Percentiles rank a stretch among this genome's conserved stretches.
phyloP scores from a whole-genome alignment of 164 flowering plant genomes.

The Aristolochia californica region DNA sequence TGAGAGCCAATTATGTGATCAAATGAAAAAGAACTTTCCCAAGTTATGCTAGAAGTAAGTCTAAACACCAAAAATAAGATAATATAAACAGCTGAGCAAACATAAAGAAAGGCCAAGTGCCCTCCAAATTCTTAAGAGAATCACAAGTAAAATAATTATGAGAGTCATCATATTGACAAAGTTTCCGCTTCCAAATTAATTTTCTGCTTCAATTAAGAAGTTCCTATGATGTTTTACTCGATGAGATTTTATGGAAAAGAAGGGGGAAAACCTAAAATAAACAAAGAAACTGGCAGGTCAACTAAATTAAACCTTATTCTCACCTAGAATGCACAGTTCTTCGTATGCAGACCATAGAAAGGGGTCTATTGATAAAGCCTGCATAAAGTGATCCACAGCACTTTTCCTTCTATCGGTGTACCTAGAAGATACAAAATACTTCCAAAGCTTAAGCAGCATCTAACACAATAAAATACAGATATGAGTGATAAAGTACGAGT shows the following conservation, averaged over 20 bases:
- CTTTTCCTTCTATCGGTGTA: constrained; percentile 81
- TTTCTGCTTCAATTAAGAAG: neutral
- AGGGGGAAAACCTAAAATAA: neutral
- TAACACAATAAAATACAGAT: too few species aligned
- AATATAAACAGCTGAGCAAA: neutral
- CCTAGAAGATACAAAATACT: constrained; percentile 31
- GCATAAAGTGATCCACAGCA: constrained; percentile 83
- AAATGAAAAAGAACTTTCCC: too few species aligned
- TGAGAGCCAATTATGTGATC: neutral
- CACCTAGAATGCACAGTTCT: constrained; percentile 86
- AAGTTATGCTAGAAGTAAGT: too few species aligned
- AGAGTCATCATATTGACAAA: too few species aligned
- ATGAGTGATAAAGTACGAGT: too few species aligned
- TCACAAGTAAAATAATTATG: too few species aligned
- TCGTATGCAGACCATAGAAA: constrained; percentile 95
- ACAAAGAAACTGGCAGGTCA: too few species aligned
- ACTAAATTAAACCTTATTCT: constrained; percentile 19
- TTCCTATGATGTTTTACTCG: too few species aligned
- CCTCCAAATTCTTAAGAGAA: neutral
- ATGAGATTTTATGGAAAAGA: too few species aligned
- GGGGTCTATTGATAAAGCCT: constrained; percentile 84
- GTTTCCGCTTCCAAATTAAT: neutral
- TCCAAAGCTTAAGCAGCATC: neutral
- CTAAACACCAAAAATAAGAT: too few species aligned
- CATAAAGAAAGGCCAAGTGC: neutral